Base-by-base conservation (phyloP, 2,329 filamentous ascomycete species). In the Fusarium ramigenum region DNA sequence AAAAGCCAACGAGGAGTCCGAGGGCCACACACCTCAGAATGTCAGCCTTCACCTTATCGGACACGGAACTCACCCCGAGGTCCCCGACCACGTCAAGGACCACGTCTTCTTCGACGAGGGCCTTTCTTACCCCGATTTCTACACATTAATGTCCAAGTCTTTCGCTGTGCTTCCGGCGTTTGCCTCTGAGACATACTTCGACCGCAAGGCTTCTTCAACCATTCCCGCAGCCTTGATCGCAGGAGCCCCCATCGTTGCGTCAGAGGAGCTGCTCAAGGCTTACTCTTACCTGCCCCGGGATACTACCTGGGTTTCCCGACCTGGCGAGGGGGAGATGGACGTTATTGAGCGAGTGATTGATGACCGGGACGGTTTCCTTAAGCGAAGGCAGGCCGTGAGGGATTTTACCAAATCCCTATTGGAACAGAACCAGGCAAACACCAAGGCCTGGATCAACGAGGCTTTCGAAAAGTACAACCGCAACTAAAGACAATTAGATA, bases 171-270 rank as follows among this genome's bases (percentile, higher is more conserved):
- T 79, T 14, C 77, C 77, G 12, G 76, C 69, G 14, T 79, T 79
- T 59, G 77, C 77, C n/a, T 72, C 74, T 9, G 70, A 78, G 5
- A 64, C 69, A 32, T 79, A 79, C 64, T 72, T 70, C 36, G 77
- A 79, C 54, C 77, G 77, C 57, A 79, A 79, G 68, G 77, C 77
- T 15, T 79, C 77, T 15, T 79, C 77, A 16, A 77, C 76, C 11
- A 72, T 79, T 18, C 77, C 77, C 37, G 77, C 77, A 16, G 68
- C 77, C 6, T 36, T 79, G 40, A 79, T 79, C 39, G 77, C 77
- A 19, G 77, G 77, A 28, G 76, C 73, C 14, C 77, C 77, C 15
- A 54, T 79, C 14, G 76, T 79, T 12, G 77, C 75, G 7, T 72
- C 49, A 50, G 74, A 79, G 36, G 60, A 74, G 50, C 69, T 79